Conservation (phyloP, 441 rosid species). For the Metrosideros polymorpha region DNA sequence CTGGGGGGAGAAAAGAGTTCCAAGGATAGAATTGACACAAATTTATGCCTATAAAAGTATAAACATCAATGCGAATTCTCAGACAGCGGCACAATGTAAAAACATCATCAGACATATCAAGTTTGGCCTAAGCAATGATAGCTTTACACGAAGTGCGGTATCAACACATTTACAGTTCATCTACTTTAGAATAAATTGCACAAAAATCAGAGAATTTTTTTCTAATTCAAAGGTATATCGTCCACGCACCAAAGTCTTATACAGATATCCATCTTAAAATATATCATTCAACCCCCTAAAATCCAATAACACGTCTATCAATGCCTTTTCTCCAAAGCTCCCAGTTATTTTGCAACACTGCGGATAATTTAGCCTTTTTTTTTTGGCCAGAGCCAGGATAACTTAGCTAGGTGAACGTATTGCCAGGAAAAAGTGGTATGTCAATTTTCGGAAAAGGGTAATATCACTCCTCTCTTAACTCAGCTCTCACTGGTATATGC, state of each 20-base stretch:
- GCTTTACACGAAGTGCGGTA: background rate
- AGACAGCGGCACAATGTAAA: background rate
- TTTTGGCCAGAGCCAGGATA: background rate
- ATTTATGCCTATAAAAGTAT: background rate
- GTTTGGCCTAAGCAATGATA: background rate
- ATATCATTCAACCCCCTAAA: background rate
- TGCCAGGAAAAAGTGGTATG: background rate
- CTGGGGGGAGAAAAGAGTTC: background rate
- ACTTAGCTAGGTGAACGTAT: background rate
- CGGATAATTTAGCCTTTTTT: background rate
- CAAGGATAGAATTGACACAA: background rate
- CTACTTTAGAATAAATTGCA: background rate
- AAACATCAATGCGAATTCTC: background rate
- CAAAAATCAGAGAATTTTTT: background rate
- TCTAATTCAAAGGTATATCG: background rate
- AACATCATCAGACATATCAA: background rate
- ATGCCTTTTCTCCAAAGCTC: background rate
- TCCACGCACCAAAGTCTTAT: background rate
- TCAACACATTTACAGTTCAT: background rate
- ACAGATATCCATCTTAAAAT: background rate
- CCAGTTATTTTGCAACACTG: background rate
- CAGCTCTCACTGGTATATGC: background rate
- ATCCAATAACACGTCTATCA: background rate
- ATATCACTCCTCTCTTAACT: background rate
- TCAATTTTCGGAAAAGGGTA: background rate